Base-by-base conservation (phyloP, 73 alveolate genomes). In the Tetrahymena malaccensis region DNA sequence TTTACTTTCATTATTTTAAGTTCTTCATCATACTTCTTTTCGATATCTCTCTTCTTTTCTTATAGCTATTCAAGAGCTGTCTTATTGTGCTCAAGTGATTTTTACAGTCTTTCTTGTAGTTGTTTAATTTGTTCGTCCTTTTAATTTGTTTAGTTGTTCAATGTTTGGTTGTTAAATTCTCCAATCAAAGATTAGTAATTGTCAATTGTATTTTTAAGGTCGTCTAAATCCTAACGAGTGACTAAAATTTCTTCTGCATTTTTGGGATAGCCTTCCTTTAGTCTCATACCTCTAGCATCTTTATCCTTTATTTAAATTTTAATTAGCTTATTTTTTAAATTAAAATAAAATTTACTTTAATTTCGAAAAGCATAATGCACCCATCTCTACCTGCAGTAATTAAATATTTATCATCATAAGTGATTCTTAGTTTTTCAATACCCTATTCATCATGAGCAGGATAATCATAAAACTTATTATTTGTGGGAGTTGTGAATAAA, bases 311-410 rank as follows among this genome's bases (percentile, higher is more conserved):
- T 85, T 31, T 70, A 35, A 43, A 35, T 93, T 43, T 43, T 27
- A 85, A 85, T 27, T 85, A 85, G 89, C 44, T 85, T 3, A 35
- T 16, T 33, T 95, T 94, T 25, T 84, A 95, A 89, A 94, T 94
- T 34, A 97, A 94, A 1, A 97, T 94, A n/a, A 97, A 94, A 50
- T 97, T 98, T 83, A 96, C 99, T 85, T 96, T 97, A 85, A 98
- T 96, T 55, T 98, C 99, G 94, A 96, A 98, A 35, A 98, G 94
- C 70, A 97, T 94, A 38, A 98, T 85, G 25, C 95, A 84, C 5
- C 99, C 99, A 96, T 98, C 99, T 84, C 97, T 96, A 15, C 99
- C 98, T 16, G 97, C 98, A n/a, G 99, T 95, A 89, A 98, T 98
- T 11, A 98, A 94, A 84, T 93, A 94, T 57, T 95, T 43, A 96